Evolutionary conservation across 257 asterid species (phyloP).

Genomic region (Eustoma russellianum): DNA sequence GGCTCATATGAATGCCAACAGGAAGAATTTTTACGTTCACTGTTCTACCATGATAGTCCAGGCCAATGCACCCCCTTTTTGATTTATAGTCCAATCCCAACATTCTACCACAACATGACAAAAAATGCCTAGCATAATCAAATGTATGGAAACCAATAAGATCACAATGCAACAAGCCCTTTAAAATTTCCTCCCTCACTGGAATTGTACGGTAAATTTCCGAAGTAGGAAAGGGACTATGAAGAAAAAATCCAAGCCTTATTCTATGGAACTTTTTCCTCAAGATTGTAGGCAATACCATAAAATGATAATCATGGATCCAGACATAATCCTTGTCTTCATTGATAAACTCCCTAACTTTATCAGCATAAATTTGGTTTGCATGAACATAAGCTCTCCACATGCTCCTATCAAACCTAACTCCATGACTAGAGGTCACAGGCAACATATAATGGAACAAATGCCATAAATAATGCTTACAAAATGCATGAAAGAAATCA

Average conservation of each 20-base stretch:
- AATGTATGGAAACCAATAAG: slow-evolving; percentile 82
- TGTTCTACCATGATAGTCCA: slow-evolving; percentile 79
- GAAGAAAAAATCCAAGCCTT: slow-evolving; percentile 76
- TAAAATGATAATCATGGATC: slow-evolving; percentile 84
- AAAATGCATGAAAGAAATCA: slow-evolving; percentile 64
- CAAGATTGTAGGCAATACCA: slow-evolving; percentile 75
- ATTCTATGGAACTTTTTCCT: slow-evolving; percentile 53
- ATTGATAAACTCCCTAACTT: slow-evolving; percentile 67
- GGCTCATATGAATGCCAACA: slow-evolving; percentile 72
- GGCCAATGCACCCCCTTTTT: slow-evolving; percentile 79
- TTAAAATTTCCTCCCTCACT: slow-evolving; percentile 73
- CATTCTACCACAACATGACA: slow-evolving; percentile 91
- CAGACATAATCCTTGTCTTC: slow-evolving; percentile 78
- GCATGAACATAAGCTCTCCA: slow-evolving; percentile 84
- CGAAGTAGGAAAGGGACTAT: slow-evolving; percentile 69
- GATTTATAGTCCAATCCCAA: slow-evolving; percentile 76
- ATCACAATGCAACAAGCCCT: slow-evolving; percentile 76
- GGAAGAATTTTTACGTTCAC: slow-evolving; percentile 76
- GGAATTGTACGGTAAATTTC: slow-evolving; percentile 78
- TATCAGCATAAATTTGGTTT: slow-evolving; percentile 71
- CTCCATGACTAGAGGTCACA: slow-evolving; percentile 54
- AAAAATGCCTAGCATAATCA: slow-evolving; percentile 89
- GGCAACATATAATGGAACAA: slow-evolving; percentile 82
- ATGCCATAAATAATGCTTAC: slow-evolving; percentile 82
- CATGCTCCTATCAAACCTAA: slow-evolving; percentile 48